Evolutionary conservation across 2,329 filamentous ascomycete species (phyloP).

Genomic region (Sclerotinia subarctica): DNA sequence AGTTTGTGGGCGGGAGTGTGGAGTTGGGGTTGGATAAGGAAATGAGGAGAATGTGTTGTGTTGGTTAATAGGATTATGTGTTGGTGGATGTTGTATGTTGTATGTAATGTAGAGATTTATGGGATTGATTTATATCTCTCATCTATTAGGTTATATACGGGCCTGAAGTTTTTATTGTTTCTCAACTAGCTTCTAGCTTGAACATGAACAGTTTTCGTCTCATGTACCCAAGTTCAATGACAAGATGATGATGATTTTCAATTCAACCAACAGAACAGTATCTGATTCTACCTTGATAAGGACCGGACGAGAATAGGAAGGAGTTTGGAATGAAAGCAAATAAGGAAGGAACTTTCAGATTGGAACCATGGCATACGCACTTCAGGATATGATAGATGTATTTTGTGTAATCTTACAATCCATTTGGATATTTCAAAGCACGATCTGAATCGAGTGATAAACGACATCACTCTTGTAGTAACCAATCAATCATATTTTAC

Average conservation of each 20-base stretch:
- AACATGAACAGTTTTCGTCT: too few relatives aligned
- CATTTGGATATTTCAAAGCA: background rate
- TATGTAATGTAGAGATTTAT: background rate
- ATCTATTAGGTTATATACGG: background rate
- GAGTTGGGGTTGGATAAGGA: slow-evolving; percentile 20
- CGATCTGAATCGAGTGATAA: background rate
- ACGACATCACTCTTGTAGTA: background rate
- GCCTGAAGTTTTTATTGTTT: background rate
- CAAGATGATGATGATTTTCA: background rate
- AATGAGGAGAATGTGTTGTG: background rate
- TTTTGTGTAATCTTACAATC: background rate
- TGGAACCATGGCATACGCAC: too few relatives aligned
- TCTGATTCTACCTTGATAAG: background rate
- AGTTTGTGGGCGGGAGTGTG: slow-evolving; percentile 20
- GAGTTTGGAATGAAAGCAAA: background rate
- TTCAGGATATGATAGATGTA: too few relatives aligned
- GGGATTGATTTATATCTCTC: background rate
- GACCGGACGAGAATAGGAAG: background rate
- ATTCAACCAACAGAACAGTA: background rate
- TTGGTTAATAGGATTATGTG: background rate
- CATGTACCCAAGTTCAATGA: background rate
- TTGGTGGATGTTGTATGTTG: background rate
- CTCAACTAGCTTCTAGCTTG: too few relatives aligned
- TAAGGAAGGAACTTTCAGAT: background rate
- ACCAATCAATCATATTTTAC: too few relatives aligned